Percentiles rank a stretch among this genome's conserved stretches.
These are phyloP conservation scores for Fusarium udum DNA, from an alignment of 2,329 filamentous ascomycete genomes.

Conservation along the genomic window DNA sequence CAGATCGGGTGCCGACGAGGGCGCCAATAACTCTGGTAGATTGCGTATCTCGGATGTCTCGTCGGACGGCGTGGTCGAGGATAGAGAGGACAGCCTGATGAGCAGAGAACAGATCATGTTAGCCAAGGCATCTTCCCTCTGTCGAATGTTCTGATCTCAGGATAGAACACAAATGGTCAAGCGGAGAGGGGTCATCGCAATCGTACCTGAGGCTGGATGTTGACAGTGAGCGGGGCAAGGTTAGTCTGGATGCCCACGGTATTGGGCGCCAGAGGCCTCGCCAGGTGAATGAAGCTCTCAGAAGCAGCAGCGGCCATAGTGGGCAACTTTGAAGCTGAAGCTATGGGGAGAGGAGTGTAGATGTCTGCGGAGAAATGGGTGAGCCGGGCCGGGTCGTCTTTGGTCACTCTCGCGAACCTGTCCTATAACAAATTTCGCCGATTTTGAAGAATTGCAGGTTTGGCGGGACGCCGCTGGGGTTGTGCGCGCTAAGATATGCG, in stretches of 20 bases:
- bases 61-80: constrained; percentile 92
- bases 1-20: constrained; percentile 88
- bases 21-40: constrained; percentile 97
- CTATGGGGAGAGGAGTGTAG: constrained; percentile 17
- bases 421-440: constrained; percentile 49
- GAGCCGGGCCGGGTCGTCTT: constrained; percentile 34
- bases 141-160: neutral
- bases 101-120: constrained; percentile 9
- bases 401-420: constrained; percentile 45
- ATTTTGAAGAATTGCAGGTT: constrained; percentile 55
- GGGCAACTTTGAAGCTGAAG: constrained; percentile 49
- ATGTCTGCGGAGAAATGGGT: constrained; percentile 32
- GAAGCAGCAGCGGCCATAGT: constrained; percentile 81
- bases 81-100: constrained; percentile 76
- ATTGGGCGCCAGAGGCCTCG: constrained; percentile 87
- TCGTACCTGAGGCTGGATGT: constrained; percentile 92
- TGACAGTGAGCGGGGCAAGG: constrained; percentile 91
- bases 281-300: constrained; percentile 92
- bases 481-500: constrained; percentile 63
- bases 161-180: constrained; percentile 4
- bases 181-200: constrained; percentile 29
- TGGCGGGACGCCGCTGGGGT: constrained; percentile 56
- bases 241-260: constrained; percentile 81
- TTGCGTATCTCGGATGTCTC: constrained; percentile 78
- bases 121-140: constrained; percentile 5